Conservation (phyloP, 805 yeast genomes). For the Myxozyma melibiosi region DNA sequence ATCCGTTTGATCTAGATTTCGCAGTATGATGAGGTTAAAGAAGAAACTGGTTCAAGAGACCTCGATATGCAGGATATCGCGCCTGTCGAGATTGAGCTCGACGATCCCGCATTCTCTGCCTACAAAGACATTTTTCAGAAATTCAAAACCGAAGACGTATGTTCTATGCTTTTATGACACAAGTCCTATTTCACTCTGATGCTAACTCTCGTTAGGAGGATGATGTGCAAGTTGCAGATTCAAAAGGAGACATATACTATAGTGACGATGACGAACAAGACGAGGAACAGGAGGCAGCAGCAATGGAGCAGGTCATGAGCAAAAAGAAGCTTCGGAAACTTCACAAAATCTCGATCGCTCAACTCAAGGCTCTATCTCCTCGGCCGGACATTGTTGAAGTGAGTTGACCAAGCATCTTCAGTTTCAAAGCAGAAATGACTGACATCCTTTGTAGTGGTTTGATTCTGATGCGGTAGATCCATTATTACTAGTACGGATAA, state of each 20-base stretch:
- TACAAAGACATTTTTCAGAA: conserved; percentile 44
- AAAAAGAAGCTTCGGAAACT: conserved; percentile 52
- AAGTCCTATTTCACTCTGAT: neutral
- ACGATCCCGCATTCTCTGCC: conserved; percentile 43
- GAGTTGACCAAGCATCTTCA: neutral
- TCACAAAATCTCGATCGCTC: conserved; percentile 65
- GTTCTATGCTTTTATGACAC: neutral
- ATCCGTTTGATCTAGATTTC: neutral
- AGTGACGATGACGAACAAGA: conserved; percentile 42
- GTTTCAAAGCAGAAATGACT: neutral
- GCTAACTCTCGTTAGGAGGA: conserved; percentile 19
- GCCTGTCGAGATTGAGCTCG: conserved; percentile 18
- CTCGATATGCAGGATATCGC: neutral
- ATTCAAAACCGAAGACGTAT: conserved; percentile 40
- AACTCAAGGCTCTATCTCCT: conserved; percentile 60
- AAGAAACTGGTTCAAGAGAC: conserved; percentile 2
- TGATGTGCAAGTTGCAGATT: conserved; percentile 24
- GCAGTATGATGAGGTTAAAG: conserved; percentile 13
- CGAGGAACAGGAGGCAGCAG: conserved; percentile 37
- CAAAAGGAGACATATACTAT: conserved; percentile 42
- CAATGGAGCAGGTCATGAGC: conserved; percentile 42
- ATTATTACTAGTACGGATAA: conserved; percentile 60
- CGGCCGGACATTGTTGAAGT: conserved; percentile 73
- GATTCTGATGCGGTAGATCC: conserved; percentile 89
- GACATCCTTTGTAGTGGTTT: conserved; percentile 54